These are phyloP conservation scores for Globisporangium uncinulatum DNA, from an alignment of 352 stramenopile species.

Conservation along the genomic window DNA sequence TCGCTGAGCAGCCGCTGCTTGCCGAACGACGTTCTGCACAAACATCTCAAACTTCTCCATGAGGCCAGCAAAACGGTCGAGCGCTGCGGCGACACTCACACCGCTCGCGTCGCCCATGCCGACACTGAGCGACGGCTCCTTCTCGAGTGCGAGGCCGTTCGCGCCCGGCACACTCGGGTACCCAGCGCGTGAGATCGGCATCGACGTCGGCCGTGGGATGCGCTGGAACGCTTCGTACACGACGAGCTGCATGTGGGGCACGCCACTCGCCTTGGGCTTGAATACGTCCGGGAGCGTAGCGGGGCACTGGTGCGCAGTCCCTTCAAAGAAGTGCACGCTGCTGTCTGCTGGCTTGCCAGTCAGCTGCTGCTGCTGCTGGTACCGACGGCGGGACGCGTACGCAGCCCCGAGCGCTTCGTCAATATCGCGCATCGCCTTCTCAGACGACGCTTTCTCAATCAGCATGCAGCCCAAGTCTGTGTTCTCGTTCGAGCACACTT, in stretches of 20 bases:
- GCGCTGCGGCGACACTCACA: slow-evolving; percentile 59
- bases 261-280: slow-evolving; percentile 90
- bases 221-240: slow-evolving; percentile 99
- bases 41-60: slow-evolving; percentile 88
- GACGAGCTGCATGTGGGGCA: slow-evolving; percentile 91
- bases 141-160: slow-evolving; percentile 29
- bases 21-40: slow-evolving; percentile 82
- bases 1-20: slow-evolving; percentile 61
- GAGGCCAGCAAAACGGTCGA: slow-evolving; percentile 78
- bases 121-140: slow-evolving; percentile 17
- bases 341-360: slow-evolving; percentile 58
- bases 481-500: slow-evolving; percentile 97
- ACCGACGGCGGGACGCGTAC: slow-evolving; percentile 80
- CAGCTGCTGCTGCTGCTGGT: slow-evolving; percentile 75
- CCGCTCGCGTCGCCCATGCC: slow-evolving; percentile 30
- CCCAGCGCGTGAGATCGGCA: slow-evolving; percentile 66
- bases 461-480: slow-evolving; percentile 98
- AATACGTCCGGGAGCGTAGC: slow-evolving; percentile 91
- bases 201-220: slow-evolving; percentile 88
- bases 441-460: slow-evolving; percentile 99
- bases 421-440: slow-evolving; percentile 98
- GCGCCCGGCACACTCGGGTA: slow-evolving; percentile 27
- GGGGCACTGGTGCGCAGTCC: slow-evolving; percentile 53
- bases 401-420: slow-evolving; percentile 91
- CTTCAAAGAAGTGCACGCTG: slow-evolving; percentile 74